Evolutionary conservation across 495 filamentous ascomycete species (phyloP).

Genomic region (Immersiella caudata): DNA sequence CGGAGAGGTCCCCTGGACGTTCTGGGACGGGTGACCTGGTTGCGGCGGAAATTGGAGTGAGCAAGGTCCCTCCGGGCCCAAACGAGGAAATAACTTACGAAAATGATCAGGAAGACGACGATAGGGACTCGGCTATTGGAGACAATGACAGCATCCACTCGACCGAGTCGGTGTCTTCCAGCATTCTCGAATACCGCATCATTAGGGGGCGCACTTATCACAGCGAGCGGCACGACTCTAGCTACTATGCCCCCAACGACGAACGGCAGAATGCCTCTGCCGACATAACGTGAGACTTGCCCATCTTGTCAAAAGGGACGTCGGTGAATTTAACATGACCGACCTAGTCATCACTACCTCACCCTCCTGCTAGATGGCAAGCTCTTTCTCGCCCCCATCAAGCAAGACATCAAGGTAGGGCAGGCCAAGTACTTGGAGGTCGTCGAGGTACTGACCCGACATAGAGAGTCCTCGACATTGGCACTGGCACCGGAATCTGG

Average conservation of each 20-base stretch:
- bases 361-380: neutral
- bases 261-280: constrained; percentile 8
- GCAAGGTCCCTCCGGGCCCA: no score
- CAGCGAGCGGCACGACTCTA: neutral
- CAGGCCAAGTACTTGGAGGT: neutral
- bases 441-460: neutral
- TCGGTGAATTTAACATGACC: neutral
- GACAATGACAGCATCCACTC: neutral
- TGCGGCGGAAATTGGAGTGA: no score
- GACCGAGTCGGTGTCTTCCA: constrained; percentile 4
- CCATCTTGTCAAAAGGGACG: neutral
- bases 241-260: constrained; percentile 13
- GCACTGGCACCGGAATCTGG: constrained; percentile 13
- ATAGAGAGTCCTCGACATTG: neutral
- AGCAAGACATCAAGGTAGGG: neutral
- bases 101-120: no score
- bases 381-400: constrained; percentile 6
- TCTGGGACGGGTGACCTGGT: no score
- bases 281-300: neutral
- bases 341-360: constrained; percentile 7
- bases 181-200: constrained; percentile 14
- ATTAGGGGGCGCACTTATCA: constrained; percentile 7
- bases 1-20: no score
- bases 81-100: no score
- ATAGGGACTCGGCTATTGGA: no score